Base-by-base conservation (phyloP, 805 yeast species). In the Sugiyamaella qingdaonensis region DNA sequence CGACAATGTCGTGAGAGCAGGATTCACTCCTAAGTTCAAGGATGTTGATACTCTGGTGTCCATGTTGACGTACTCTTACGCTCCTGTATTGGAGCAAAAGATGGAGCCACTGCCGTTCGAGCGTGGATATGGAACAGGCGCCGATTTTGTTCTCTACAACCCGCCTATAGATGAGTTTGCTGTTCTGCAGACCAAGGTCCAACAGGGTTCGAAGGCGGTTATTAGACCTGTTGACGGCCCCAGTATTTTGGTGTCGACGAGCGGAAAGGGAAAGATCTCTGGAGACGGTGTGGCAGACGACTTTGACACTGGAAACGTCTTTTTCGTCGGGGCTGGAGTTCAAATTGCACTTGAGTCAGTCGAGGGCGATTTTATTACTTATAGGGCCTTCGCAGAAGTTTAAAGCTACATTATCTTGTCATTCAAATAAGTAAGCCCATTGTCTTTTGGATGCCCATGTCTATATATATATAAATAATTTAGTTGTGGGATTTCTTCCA, bases 11-110 rank as follows among this genome's bases (percentile, higher is more conserved):
- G 97, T 94, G 48, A 82, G 99, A 70, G 96, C 97, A 2, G 99
- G 99, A 11, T 94, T 94, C 77, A 94, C 99, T n/a, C 99, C 99
- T 57, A 94, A 94, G 71, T 94, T 92, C 76, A 94, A 92, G 73
- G 99, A 94, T 70, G 98, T 94, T 56, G 72, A 83, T 54, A 89
- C 86, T 64, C 80, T 94, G 66, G 97, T 94, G 43, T 81, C 79
- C 51, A 88, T 88, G 94, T 81, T 94, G 68, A 91, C 97, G 2
- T 94, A 92, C 69, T 78, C 87, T 27, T 86, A 86, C 64, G 95
- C 87, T 51, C 83, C 95, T 21, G 97, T 92, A 48, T 90, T 84
- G 61, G 90, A 90, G 67, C 99, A 94, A 75, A 90, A 89, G 73
- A 88, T 92, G 94, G 80, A 80, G 46, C 80, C 87, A 29, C 70